Percentiles rank a stretch among this genome's conserved stretches.
Evolutionary conservation across 2,329 filamentous ascomycete genomes (phyloP).

Genomic region (Epichloe festucae): DNA sequence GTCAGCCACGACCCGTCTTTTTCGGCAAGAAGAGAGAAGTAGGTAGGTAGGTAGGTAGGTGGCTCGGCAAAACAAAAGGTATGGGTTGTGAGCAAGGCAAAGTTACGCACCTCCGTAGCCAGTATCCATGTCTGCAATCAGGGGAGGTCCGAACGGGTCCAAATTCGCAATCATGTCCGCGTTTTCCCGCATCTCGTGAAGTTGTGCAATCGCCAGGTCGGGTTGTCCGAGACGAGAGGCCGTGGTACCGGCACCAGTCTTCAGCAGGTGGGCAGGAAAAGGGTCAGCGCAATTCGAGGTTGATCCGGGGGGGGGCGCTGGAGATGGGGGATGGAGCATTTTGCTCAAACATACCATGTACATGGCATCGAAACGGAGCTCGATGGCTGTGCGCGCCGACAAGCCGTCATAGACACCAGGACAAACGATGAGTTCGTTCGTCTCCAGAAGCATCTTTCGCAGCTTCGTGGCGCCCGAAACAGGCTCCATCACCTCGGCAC

Average conservation of each 20-base stretch:
- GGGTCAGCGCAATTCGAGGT: not conserved
- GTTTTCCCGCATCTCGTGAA: conserved; percentile 50
- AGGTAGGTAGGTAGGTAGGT: not conserved
- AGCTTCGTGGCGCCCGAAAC: conserved; percentile 22
- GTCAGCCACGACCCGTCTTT: not conserved
- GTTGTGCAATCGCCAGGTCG: conserved; percentile 48
- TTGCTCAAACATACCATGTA: conserved; percentile 45
- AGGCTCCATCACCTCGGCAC: conserved; percentile 6
- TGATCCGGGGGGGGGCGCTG: too few relatives aligned
- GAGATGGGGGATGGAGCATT: not conserved
- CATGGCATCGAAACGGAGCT: conserved; percentile 46
- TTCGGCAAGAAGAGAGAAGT: not conserved
- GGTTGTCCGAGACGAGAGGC: conserved; percentile 49
- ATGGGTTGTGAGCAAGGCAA: too few relatives aligned
- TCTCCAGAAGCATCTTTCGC: conserved; percentile 26
- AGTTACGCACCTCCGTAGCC: conserved; percentile 35
- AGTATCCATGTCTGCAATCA: conserved; percentile 50
- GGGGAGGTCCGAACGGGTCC: conserved; percentile 40
- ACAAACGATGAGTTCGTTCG: conserved; percentile 37
- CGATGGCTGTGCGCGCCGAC: conserved; percentile 48
- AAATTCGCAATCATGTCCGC: conserved; percentile 51
- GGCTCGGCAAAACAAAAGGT: not conserved
- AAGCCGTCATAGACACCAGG: conserved; percentile 59
- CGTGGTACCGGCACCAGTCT: conserved; percentile 51
- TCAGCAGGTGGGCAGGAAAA: too few relatives aligned